Evolutionary conservation across 169 alveolate species (phyloP), one percentile per base, ranked within the genome.

Genomic region (Babesia sp.): DNA sequence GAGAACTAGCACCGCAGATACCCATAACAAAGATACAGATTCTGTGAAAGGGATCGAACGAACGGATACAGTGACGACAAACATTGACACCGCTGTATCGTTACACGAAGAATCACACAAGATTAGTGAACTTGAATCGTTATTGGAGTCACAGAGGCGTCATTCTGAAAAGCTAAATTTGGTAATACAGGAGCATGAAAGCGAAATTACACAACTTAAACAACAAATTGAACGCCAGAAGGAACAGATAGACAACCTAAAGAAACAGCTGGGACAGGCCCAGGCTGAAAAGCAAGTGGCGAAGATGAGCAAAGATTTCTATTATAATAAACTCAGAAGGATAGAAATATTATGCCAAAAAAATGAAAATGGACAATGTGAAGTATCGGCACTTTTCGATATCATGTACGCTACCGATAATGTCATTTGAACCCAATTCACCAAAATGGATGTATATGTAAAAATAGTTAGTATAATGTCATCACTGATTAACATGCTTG

Each of bases 251-350:
- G 72, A 53, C 20, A 58, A 59, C 33, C 42, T 91, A 73, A 90
- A 82, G 58, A 90, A 83, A 67, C 72, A 84, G 67, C 85, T 91
- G 51, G 77, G 85, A 48, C 87, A 84, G 68, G 84, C 83, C 55
- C 84, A 84, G 79, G 88, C 77, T 41, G 95, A 91, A 54, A 84
- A 78, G 50, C 97, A 95, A 39, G 90, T 94, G 34, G 77, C 92
- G 22, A 93, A 91, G 46, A 93, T 93, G 73, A 96, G 95, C 87
- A 90, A 96, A 66, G 96, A 94, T 78, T 95, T 95, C 77, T 95
- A 95, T 77, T 95, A 94, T 69, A 93, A 93, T 37, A 95, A 95
- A 69, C 90, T 95, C 22, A 85, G 98, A 71, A 93, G 89, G 42
- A 92, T 95, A 58, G 98, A 95, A 73, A 87, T 94, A 31, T 56